Evolutionary conservation across 805 yeast genomes (phyloP), one percentile per base, ranked within the genome.

Genomic region (Pichia nakasei): DNA sequence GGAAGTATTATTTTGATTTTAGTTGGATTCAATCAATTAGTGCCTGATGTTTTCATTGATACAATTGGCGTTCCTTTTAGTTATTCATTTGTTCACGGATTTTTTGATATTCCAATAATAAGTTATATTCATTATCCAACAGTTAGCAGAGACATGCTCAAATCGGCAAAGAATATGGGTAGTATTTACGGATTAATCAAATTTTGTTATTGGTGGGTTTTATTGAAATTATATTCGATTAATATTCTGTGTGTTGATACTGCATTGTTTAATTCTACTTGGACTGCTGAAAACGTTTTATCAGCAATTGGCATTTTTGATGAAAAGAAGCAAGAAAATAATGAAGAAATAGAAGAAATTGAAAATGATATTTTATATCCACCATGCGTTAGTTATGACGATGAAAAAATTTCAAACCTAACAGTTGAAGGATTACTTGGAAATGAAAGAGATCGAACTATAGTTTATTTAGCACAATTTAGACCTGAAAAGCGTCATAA

Each of bases 101-200:
- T 77, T 38, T 68, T 85, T 32, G 71, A 73, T 48, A 66, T 87
- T 24, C 98, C 98, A 0, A 73, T 93, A 22, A 65, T 83, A 21
- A 78, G 96, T 1, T 93, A 93, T 57, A 85, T 87, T n/a, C 99
- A 93, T 64, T 93, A 85, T 66, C 99, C 99, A 1, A 76, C 89
- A 17, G 80, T 93, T 29, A 94, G 95, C 36, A 64, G 68, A 22
- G 97, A 91, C 52, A 93, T 93, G 99, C 46, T 57, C 35, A 54
- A 46, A 3, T 41, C 46, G 4, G 49, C 44, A 3, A 41, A 24
- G 9, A 22, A 34, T 9, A 41, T 47, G 8, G 24, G 39, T 21
- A 41, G 48, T 39, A 39, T 53, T 46, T 39, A 52, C 51, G 48
- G 56, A 13, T 63, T 61, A 34, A 45, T 68, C 21, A 80, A 78